phyloP scores from a whole-genome alignment of 179 eudicot species.

The Patellifolia procumbens region DNA sequence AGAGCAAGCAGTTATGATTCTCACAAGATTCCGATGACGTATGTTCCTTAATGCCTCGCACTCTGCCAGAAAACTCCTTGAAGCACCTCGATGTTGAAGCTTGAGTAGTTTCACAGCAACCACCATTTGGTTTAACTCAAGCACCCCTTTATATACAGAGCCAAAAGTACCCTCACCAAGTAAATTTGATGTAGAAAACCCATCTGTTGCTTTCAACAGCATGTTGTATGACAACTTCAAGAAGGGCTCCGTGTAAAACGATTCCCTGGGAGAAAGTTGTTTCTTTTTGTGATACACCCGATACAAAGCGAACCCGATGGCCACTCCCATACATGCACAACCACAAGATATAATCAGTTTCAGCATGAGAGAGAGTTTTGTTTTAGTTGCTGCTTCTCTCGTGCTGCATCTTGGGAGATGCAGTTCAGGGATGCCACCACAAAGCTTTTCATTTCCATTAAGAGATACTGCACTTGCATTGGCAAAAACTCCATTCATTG shows the following conservation, averaged over 20 bases:
- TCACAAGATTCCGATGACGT: conserved; percentile 17
- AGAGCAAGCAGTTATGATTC: conserved; percentile 21
- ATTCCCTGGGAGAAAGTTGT: not conserved
- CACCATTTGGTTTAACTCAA: not conserved
- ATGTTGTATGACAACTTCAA: conserved; percentile 13
- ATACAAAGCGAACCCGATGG: conserved; percentile 4
- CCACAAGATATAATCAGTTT: conserved; percentile 5
- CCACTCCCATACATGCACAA: not conserved
- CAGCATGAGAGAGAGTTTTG: not conserved
- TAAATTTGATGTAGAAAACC: conserved; percentile 12
- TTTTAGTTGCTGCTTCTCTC: not conserved
- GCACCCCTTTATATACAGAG: not conserved
- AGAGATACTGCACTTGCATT: conserved; percentile 18
- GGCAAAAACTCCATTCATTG: conserved; percentile 14
- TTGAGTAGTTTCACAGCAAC: conserved; percentile 27
- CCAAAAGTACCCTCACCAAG: conserved; percentile 18
- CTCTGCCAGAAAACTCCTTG: conserved; percentile 18
- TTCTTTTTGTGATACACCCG: conserved; percentile 3
- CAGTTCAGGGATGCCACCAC: conserved; percentile 22
- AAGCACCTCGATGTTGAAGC: not conserved
- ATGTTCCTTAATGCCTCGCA: conserved; percentile 17
- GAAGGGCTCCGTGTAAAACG: not conserved
- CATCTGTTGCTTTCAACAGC: conserved; percentile 24
- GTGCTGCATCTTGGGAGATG: conserved; percentile 17
- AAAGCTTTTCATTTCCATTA: conserved; percentile 20